Evolutionary conservation across 2,329 filamentous ascomycete species (phyloP).

Genomic region (Myriosclerotinia scirpicola): DNA sequence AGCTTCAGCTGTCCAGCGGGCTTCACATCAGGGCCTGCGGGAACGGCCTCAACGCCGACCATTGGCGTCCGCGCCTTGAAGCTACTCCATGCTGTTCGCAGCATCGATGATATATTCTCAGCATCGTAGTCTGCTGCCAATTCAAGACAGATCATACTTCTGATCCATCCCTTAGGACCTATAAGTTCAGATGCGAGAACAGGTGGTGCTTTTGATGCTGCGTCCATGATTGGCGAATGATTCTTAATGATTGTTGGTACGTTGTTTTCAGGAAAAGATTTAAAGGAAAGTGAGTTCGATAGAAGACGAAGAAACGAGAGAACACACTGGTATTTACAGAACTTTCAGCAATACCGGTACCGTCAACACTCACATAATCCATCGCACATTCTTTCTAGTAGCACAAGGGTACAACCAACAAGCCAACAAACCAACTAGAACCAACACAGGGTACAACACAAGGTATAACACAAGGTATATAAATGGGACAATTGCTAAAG

Average conservation of each 20-base stretch:
- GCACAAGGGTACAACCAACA: no score
- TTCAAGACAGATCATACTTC: constrained; percentile 10
- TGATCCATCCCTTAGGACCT: constrained; percentile 15
- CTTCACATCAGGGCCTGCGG: constrained; percentile 15
- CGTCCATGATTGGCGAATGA: constrained; percentile 8
- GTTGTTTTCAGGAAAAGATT: neutral
- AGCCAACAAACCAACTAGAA: no score
- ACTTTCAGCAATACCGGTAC: neutral
- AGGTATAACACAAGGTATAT: no score
- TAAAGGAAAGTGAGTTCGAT: neutral
- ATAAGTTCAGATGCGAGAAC: constrained; percentile 13
- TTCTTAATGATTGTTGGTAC: neutral
- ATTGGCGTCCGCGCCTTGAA: constrained; percentile 15
- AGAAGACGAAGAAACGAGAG: neutral
- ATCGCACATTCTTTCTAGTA: no score
- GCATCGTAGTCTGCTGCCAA: constrained; percentile 16
- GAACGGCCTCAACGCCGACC: constrained; percentile 16
- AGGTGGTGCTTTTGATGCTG: constrained; percentile 13
- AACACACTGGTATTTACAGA: constrained; percentile 7
- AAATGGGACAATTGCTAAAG: no score
- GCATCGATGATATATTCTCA: constrained; percentile 18
- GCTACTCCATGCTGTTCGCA: constrained; percentile 16
- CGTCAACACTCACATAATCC: no score
- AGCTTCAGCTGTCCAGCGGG: constrained; percentile 15
- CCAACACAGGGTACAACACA: no score